Evolutionary conservation across 2,329 filamentous ascomycete genomes (phyloP).

Genomic region (Blastomyces parvus): DNA sequence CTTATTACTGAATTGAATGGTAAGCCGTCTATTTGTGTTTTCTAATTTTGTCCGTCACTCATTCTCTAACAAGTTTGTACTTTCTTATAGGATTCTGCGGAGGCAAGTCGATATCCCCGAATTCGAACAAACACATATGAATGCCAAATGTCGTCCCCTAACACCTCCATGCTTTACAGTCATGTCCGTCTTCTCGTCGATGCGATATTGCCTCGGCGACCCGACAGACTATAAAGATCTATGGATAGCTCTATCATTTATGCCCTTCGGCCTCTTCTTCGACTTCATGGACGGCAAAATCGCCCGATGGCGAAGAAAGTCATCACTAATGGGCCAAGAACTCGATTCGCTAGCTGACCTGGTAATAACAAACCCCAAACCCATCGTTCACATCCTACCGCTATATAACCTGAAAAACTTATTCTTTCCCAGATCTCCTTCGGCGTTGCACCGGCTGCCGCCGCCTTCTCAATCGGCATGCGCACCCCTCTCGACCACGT

Average conservation of each 20-base stretch:
- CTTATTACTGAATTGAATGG: slow-evolving; percentile 43
- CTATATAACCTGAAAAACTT: background rate
- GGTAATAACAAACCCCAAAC: slow-evolving; percentile 42
- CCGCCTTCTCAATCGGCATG: slow-evolving; percentile 80
- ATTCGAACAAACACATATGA: slow-evolving; percentile 2
- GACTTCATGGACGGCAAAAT: slow-evolving; percentile 98
- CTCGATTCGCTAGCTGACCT: slow-evolving; percentile 90
- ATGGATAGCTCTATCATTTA: slow-evolving; percentile 73
- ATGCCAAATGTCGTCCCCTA: slow-evolving; percentile 5
- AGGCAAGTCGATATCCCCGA: slow-evolving; percentile 27
- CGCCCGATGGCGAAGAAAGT: slow-evolving; percentile 92
- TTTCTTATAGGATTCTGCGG: slow-evolving; percentile 38
- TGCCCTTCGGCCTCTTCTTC: slow-evolving; percentile 91
- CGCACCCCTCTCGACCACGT: slow-evolving; percentile 77
- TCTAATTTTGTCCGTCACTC: background rate
- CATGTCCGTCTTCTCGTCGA: slow-evolving; percentile 90
- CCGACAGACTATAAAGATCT: slow-evolving; percentile 57
- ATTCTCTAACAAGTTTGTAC: slow-evolving; percentile 6
- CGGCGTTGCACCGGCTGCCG: slow-evolving; percentile 76
- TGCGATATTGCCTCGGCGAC: slow-evolving; percentile 80
- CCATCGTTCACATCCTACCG: background rate
- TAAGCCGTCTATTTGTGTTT: slow-evolving; percentile 17
- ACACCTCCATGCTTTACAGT: slow-evolving; percentile 36
- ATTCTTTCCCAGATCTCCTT: slow-evolving; percentile 66
- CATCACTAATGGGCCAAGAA: slow-evolving; percentile 95